These are phyloP conservation scores for Phytophthora citricola DNA, from an alignment of 352 stramenopile genomes.

Conservation along the genomic window DNA sequence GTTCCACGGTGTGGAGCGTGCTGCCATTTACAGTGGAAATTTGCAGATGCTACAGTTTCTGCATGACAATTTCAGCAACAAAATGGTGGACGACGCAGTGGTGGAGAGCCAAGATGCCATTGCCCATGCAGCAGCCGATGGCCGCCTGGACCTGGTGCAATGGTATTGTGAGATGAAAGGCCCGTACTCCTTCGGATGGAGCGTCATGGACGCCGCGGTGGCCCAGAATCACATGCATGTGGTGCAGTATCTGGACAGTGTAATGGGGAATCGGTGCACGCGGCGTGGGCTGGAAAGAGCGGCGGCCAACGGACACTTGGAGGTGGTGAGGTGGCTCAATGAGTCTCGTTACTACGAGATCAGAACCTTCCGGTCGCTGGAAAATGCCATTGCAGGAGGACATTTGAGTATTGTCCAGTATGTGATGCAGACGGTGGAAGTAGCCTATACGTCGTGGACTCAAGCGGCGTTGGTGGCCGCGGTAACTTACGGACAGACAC, in stretches of 20 bases:
- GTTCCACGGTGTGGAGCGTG: constrained; percentile 45
- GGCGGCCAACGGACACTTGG: constrained; percentile 38
- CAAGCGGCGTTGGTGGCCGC: constrained; percentile 40
- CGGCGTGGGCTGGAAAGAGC: constrained; percentile 45
- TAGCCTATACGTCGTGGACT: constrained; percentile 46
- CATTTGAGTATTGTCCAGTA: constrained; percentile 51
- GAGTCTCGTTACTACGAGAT: constrained; percentile 47
- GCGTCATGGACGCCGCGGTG: constrained; percentile 53
- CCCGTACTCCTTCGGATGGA: constrained; percentile 48
- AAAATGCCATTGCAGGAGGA: constrained; percentile 50
- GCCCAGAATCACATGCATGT: constrained; percentile 49
- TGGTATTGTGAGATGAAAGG: constrained; percentile 53
- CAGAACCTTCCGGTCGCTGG: constrained; percentile 39
- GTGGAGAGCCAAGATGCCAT: constrained; percentile 48
- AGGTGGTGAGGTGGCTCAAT: constrained; percentile 48
- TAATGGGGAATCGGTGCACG: constrained; percentile 50
- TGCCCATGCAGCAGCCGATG: constrained; percentile 39
- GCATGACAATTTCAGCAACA: constrained; percentile 41
- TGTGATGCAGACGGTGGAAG: constrained; percentile 42
- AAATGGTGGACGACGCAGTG: constrained; percentile 41
- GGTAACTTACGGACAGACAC: constrained; percentile 28
- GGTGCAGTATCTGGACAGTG: constrained; percentile 40
- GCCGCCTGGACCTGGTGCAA: constrained; percentile 42
- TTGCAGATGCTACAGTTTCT: constrained; percentile 45
- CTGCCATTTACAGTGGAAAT: constrained; percentile 43